These are phyloP conservation scores for Nemophila menziesii DNA, from an alignment of 257 asterid genomes.

Conservation along the genomic window DNA sequence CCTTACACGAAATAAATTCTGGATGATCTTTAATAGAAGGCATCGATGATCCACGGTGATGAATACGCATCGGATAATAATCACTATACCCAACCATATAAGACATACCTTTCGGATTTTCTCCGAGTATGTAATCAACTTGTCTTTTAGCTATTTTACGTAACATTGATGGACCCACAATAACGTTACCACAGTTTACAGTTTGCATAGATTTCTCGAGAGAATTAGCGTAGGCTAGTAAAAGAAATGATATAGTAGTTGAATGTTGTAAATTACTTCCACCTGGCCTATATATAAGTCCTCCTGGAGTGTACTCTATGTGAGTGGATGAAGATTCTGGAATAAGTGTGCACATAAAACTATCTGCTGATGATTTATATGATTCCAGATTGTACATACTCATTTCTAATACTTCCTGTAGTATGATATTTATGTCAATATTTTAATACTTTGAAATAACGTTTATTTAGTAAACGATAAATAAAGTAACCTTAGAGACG, in stretches of 20 bases:
- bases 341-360: slow-evolving; percentile 81
- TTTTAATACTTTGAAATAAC: no score
- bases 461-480: no score
- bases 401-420: slow-evolving; percentile 70
- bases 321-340: slow-evolving; percentile 73
- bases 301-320: slow-evolving; percentile 71
- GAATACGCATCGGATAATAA: slow-evolving; percentile 52
- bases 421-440: slow-evolving; percentile 1
- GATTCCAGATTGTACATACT: slow-evolving; percentile 47
- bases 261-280: slow-evolving; percentile 93
- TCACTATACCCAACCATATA: slow-evolving; percentile 86
- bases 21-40: slow-evolving; percentile 73
- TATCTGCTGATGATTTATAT: slow-evolving; percentile 83
- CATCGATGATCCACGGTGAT: slow-evolving; percentile 77
- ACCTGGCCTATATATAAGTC: slow-evolving; percentile 75
- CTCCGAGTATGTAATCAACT: slow-evolving; percentile 76
- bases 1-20: slow-evolving; percentile 38
- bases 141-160: slow-evolving; percentile 59
- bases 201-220: slow-evolving; percentile 49
- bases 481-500: slow-evolving; percentile 52
- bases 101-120: slow-evolving; percentile 83
- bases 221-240: slow-evolving; percentile 63
- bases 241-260: slow-evolving; percentile 60
- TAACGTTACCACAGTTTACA: slow-evolving; percentile 52
- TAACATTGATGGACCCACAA: slow-evolving; percentile 35